Percentiles rank a stretch among this genome's conserved stretches.
These are phyloP conservation scores for Mycena galericulata DNA, from an alignment of 768 basidiomycete genomes.

Conservation along the genomic window DNA sequence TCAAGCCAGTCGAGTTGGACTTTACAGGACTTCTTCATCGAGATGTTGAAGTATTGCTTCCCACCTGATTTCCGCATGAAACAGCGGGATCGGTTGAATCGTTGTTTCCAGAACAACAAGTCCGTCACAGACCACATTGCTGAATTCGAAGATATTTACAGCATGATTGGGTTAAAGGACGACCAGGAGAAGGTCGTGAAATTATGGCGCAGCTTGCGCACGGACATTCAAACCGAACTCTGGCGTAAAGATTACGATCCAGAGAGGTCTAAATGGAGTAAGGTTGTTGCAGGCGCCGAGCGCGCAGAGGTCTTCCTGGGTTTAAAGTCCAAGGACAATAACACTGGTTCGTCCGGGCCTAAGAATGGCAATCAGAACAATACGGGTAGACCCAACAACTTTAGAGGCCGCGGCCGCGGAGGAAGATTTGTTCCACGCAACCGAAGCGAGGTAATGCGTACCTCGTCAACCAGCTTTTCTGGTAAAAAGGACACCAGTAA, in stretches of 20 bases:
- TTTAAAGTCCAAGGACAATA: too few species aligned
- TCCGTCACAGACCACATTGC: background rate
- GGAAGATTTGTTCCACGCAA: background rate
- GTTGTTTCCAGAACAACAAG: background rate
- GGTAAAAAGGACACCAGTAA: too few species aligned
- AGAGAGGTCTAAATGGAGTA: background rate
- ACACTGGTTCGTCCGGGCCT: too few species aligned
- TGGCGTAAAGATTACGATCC: background rate
- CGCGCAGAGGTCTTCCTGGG: background rate
- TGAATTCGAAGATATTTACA: background rate
- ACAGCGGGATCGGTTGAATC: background rate
- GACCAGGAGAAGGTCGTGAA: slow-evolving; percentile 5
- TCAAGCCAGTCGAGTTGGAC: background rate
- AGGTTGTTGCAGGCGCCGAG: background rate
- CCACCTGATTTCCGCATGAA: background rate
- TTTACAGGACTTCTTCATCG: background rate
- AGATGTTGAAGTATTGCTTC: background rate
- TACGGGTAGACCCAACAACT: too few species aligned
- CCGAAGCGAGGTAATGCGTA: background rate
- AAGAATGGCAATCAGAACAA: too few species aligned
- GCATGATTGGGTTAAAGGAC: background rate
- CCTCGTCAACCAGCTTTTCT: background rate
- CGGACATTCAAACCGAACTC: background rate
- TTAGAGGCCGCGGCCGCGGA: too few species aligned
- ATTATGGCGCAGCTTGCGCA: background rate